phyloP scores from a whole-genome alignment of 2,329 filamentous ascomycete genomes.

The Tolypocladium ophioglossoides region DNA sequence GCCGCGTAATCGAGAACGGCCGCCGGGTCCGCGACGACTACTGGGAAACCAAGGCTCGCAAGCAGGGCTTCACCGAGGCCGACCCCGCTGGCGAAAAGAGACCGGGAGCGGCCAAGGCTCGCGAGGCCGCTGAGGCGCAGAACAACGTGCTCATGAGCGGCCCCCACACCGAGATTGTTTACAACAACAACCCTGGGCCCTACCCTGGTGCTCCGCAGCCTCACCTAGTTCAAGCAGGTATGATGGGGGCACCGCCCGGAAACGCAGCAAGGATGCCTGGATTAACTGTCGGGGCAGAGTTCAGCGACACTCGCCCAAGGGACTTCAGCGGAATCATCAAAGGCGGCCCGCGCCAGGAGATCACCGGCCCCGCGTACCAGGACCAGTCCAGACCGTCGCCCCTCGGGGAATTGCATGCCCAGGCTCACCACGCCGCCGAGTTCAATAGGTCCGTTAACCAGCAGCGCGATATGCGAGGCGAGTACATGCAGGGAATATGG shows the following conservation, averaged over 20 bases:
- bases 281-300: conserved; percentile 71
- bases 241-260: conserved; percentile 54
- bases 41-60: conserved; percentile 94
- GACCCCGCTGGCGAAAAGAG: conserved; percentile 93
- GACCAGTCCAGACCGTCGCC: conserved; percentile 72
- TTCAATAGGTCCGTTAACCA: conserved; percentile 79
- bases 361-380: conserved; percentile 78
- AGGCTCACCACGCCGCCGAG: conserved; percentile 81
- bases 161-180: conserved; percentile 78
- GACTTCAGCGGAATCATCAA: conserved; percentile 72
- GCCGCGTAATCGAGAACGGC: conserved; percentile 81
- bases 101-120: conserved; percentile 79
- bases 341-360: conserved; percentile 78
- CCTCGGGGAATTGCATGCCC: conserved; percentile 69
- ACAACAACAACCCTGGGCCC: conserved; percentile 60
- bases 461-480: conserved; percentile 66
- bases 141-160: conserved; percentile 52
- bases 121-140: conserved; percentile 68
- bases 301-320: conserved; percentile 64
- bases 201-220: conserved; percentile 58
- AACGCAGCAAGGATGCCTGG: conserved; percentile 66
- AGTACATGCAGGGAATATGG: conserved; percentile 77
- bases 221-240: conserved; percentile 60
- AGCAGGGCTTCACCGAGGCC: conserved; percentile 96
- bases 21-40: conserved; percentile 93